Percentiles rank a stretch among this genome's conserved stretches.
phyloP scores from a whole-genome alignment of 352 stramenopile genomes.

The Peronosclerospora sorghi region DNA sequence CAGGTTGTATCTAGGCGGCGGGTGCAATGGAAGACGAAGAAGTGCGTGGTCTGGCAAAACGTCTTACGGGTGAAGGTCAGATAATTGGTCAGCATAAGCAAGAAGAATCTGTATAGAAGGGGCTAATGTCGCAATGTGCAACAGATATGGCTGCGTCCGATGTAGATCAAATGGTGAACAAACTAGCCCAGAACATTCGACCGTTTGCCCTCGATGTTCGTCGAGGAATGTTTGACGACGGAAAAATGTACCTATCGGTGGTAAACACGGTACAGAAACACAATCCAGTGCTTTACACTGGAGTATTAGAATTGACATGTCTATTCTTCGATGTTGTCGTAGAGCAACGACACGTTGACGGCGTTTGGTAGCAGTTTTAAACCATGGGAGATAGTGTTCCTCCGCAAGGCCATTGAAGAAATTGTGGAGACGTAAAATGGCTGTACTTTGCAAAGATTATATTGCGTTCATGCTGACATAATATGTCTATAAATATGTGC shows the following conservation, averaged over 20 bases:
- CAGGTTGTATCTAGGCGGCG: conserved; percentile 26
- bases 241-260: conserved; percentile 68
- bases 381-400: conserved; percentile 76
- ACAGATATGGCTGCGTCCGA: conserved; percentile 38
- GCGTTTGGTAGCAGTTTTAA: conserved; percentile 67
- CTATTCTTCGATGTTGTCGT: background rate
- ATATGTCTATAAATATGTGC: background rate
- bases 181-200: conserved; percentile 44
- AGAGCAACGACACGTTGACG: conserved; percentile 73
- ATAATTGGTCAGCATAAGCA: background rate
- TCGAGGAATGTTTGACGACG: conserved; percentile 69
- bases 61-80: conserved; percentile 58
- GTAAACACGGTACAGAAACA: conserved; percentile 52
- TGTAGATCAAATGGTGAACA: conserved; percentile 58
- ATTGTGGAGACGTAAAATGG: conserved; percentile 58
- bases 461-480: background rate
- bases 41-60: conserved; percentile 34
- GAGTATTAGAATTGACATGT: background rate
- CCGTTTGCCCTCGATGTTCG: conserved; percentile 64
- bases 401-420: conserved; percentile 71
- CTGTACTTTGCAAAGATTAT: background rate
- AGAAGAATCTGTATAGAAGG: background rate
- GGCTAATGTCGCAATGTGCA: background rate
- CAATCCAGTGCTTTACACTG: background rate
- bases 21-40: conserved; percentile 59